Evolutionary conservation across 208 protist genomes (phyloP).

Genomic region (Herpetomonas muscarum): DNA sequence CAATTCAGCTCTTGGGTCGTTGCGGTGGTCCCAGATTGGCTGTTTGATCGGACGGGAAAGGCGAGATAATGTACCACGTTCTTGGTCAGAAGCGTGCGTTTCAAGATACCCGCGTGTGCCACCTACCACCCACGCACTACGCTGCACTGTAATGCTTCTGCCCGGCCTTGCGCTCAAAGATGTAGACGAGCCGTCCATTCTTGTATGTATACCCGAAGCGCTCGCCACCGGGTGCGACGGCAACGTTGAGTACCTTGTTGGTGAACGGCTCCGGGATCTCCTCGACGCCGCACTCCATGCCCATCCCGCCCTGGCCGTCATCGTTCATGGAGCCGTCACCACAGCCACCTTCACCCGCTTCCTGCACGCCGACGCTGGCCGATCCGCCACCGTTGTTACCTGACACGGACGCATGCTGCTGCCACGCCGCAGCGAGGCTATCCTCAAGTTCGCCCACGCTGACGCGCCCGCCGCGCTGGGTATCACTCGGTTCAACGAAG

Average conservation of each 20-base stretch:
- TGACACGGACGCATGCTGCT: constrained; percentile 1
- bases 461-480: constrained; percentile 19
- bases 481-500: constrained; percentile 19
- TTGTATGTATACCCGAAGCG: constrained; percentile 75
- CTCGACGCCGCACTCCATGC: constrained; percentile 9
- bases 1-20: too few species aligned
- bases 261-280: constrained; percentile 64
- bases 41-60: too few species aligned
- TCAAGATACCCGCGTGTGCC: too few species aligned
- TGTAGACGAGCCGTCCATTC: constrained; percentile 61
- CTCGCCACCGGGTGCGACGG: constrained; percentile 79
- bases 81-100: too few species aligned
- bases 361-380: neutral
- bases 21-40: too few species aligned
- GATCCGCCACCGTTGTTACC: constrained; percentile 6
- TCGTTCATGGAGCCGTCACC: neutral
- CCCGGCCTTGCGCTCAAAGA: constrained; percentile 59
- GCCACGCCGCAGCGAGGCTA: constrained; percentile 42
- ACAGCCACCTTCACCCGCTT: neutral
- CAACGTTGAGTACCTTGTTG: constrained; percentile 69
- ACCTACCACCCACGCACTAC: neutral
- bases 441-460: constrained; percentile 43
- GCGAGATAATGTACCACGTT: too few species aligned
- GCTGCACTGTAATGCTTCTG: neutral
- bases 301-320: constrained; percentile 1